A percentile compares a stretch with the other conserved stretches of the same genome.
Conservation (phyloP, 2,329 filamentous ascomycete genomes). For the Calonectria multiphialidica region DNA sequence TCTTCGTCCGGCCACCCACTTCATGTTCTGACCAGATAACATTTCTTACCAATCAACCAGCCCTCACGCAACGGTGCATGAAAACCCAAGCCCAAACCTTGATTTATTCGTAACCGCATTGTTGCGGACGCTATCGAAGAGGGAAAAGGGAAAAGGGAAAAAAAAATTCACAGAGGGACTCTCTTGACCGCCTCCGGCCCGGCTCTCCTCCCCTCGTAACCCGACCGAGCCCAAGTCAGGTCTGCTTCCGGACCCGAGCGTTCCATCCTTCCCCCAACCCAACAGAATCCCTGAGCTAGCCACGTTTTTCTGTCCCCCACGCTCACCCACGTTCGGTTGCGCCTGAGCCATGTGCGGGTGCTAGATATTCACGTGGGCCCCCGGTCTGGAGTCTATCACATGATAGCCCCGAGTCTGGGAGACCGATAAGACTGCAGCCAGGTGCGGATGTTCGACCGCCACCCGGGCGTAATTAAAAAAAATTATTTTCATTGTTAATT, state of each 20-base stretch:
- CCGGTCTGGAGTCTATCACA: neutral
- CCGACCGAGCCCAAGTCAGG: neutral
- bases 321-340: neutral
- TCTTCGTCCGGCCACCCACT: no score
- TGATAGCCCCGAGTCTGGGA: neutral
- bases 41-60: no score
- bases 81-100: no score
- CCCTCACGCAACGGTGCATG: no score
- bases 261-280: neutral
- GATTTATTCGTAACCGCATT: no score
- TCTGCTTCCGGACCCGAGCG: neutral
- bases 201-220: neutral
- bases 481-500: neutral
- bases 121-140: neutral
- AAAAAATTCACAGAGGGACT: no score
- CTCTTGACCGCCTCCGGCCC: neutral
- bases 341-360: neutral
- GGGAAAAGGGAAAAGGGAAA: no score
- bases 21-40: no score
- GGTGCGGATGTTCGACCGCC: neutral
- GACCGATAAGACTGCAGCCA: neutral
- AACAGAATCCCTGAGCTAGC: neutral
- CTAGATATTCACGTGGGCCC: slow-evolving; percentile 5
- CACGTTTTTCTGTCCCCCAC: slow-evolving; percentile 8
- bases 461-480: neutral